Conservation (phyloP, 2,329 filamentous ascomycete genomes). For the Aspergillaceae sp. region DNA sequence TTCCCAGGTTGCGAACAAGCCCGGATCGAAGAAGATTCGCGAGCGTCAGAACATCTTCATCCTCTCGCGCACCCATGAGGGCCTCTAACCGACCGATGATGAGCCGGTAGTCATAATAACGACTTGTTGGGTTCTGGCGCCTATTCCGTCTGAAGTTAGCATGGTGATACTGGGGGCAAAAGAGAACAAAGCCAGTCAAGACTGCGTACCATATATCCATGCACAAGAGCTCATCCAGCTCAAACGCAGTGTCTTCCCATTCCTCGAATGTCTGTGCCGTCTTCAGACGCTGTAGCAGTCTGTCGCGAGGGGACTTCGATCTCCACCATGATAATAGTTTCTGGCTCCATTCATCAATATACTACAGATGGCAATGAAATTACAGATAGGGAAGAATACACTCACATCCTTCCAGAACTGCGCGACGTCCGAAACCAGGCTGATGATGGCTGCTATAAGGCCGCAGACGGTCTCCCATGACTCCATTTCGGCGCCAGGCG, state of each 20-base stretch:
- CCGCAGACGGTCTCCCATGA: slow-evolving; percentile 18
- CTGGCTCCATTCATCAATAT: slow-evolving; percentile 36
- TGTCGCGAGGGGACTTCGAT: slow-evolving; percentile 54
- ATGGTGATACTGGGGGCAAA: not conserved
- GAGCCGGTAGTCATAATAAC: slow-evolving; percentile 77
- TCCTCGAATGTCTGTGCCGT: slow-evolving; percentile 67
- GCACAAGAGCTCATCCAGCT: slow-evolving; percentile 72
- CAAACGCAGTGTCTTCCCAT: slow-evolving; percentile 76
- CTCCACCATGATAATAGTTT: slow-evolving; percentile 60
- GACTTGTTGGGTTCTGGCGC: slow-evolving; percentile 72
- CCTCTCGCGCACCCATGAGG: slow-evolving; percentile 59
- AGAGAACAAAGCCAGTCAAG: not conserved
- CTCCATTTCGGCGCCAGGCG: slow-evolving; percentile 8
- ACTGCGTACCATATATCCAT: slow-evolving; percentile 63
- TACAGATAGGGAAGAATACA: not conserved
- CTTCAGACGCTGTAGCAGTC: slow-evolving; percentile 57
- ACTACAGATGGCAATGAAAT: not conserved
- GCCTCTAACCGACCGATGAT: slow-evolving; percentile 69
- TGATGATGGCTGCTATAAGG: slow-evolving; percentile 39
- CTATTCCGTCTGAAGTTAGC: slow-evolving; percentile 34
- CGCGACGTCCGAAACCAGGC: slow-evolving; percentile 53
- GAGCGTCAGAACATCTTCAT: slow-evolving; percentile 63
- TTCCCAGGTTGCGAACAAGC: slow-evolving; percentile 74
- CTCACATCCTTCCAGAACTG: slow-evolving; percentile 56
- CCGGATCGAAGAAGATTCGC: slow-evolving; percentile 73